phyloP scores from a whole-genome alignment of 73 alveolate species.

The Effrenium voratum region DNA sequence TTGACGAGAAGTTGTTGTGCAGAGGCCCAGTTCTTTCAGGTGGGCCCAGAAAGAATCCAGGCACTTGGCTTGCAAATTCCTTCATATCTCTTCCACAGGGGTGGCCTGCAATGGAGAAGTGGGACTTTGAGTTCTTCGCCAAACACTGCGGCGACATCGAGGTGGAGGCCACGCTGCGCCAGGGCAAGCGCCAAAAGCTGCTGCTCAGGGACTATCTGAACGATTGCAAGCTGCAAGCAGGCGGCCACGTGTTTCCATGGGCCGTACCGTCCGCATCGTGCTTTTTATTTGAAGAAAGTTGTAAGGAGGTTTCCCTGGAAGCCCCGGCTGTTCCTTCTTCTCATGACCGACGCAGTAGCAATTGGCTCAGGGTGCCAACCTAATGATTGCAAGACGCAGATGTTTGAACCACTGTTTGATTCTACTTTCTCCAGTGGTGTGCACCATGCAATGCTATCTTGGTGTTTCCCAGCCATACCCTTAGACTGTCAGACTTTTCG shows the following conservation, averaged over 20 bases:
- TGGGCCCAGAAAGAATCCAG: not conserved
- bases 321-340: not conserved
- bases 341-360: not conserved
- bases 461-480: not conserved
- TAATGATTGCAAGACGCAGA: too few relatives aligned
- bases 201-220: too few relatives aligned
- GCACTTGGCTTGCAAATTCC: not conserved
- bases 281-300: not conserved
- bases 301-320: too few relatives aligned
- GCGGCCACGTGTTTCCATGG: not conserved
- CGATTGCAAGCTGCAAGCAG: not conserved
- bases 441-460: too few relatives aligned
- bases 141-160: conserved; percentile 30
- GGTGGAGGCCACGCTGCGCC: conserved; percentile 46
- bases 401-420: too few relatives aligned
- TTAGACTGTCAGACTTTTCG: not conserved
- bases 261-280: not conserved
- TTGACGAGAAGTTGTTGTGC: not conserved
- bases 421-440: too few relatives aligned
- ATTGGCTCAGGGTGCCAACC: not conserved
- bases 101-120: not conserved
- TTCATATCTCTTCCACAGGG: not conserved
- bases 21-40: not conserved
- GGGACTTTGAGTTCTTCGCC: conserved; percentile 62
- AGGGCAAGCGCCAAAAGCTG: not conserved